Conservation (phyloP, 441 rosid species). For the Mallotus japonicus region DNA sequence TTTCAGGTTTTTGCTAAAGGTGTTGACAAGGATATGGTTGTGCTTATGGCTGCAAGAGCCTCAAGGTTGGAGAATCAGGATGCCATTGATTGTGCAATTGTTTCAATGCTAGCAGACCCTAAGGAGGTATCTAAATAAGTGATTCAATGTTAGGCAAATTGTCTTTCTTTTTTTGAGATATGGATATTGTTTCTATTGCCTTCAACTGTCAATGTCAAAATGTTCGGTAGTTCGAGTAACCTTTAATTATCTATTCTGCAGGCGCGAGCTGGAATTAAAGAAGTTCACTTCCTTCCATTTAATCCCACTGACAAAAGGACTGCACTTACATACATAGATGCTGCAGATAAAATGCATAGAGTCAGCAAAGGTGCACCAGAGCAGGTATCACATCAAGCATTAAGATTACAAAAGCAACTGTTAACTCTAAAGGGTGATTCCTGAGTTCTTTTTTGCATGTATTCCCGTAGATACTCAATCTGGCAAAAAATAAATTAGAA, state of each 20-base stretch:
- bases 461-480: slow-evolving; percentile 43
- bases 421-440: background rate
- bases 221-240: background rate
- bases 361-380: slow-evolving; percentile 98
- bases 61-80: slow-evolving; percentile 76
- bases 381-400: slow-evolving; percentile 49
- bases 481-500: slow-evolving; percentile 60
- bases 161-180: background rate
- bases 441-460: background rate
- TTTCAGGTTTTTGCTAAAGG: slow-evolving; percentile 68
- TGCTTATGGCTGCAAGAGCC: slow-evolving; percentile 69
- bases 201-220: background rate
- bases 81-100: slow-evolving; percentile 70
- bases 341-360: slow-evolving; percentile 70
- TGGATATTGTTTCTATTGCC: background rate
- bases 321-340: slow-evolving; percentile 80
- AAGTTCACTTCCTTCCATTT: slow-evolving; percentile 91
- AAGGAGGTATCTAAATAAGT: slow-evolving; percentile 54
- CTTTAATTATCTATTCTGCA: slow-evolving; percentile 13
- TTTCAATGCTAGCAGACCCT: slow-evolving; percentile 89
- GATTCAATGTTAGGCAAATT: background rate
- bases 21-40: slow-evolving; percentile 51
- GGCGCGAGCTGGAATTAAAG: slow-evolving; percentile 86
- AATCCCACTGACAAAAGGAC: slow-evolving; percentile 95
- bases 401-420: background rate